Percentiles rank a stretch among this genome's conserved stretches.
phyloP scores from a whole-genome alignment of 139 green algal species.

The Mesotaenium endlicherianum region DNA sequence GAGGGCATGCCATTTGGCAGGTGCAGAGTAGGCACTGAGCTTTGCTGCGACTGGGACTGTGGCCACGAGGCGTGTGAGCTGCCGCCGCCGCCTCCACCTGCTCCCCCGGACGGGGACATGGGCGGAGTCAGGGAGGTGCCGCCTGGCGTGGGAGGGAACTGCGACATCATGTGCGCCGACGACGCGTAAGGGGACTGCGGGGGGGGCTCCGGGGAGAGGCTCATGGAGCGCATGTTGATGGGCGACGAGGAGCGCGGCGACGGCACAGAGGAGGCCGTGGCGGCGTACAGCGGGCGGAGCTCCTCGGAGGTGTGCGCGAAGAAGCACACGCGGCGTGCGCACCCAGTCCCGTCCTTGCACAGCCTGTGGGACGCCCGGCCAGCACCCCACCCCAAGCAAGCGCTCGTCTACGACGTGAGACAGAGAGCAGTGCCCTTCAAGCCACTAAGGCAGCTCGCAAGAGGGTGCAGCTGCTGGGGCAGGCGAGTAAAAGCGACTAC shows the following conservation, averaged over 20 bases:
- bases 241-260: conserved; percentile 30
- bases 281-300: conserved; percentile 61
- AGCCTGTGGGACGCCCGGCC: conserved; percentile 58
- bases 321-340: conserved; percentile 92
- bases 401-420: no score
- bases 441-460: not conserved
- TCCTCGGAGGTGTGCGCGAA: conserved; percentile 85
- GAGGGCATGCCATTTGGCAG: not conserved
- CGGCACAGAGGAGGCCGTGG: conserved; percentile 4
- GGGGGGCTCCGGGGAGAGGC: conserved; percentile 22
- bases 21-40: not conserved
- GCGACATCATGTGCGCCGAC: conserved; percentile 23
- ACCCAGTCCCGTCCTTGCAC: conserved; percentile 87
- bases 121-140: not conserved
- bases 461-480: not conserved
- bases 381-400: not conserved
- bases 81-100: not conserved
- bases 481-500: not conserved
- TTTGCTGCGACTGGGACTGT: not conserved
- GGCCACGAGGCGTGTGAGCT: not conserved
- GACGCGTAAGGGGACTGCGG: conserved; percentile 32
- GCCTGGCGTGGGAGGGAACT: not conserved
- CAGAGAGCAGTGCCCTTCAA: not conserved
- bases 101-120: not conserved
- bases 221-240: conserved; percentile 43